Evolutionary conservation across 331 rosid genomes (phyloP), one percentile per base, ranked within the genome.

Genomic region (Quercus lobata): DNA sequence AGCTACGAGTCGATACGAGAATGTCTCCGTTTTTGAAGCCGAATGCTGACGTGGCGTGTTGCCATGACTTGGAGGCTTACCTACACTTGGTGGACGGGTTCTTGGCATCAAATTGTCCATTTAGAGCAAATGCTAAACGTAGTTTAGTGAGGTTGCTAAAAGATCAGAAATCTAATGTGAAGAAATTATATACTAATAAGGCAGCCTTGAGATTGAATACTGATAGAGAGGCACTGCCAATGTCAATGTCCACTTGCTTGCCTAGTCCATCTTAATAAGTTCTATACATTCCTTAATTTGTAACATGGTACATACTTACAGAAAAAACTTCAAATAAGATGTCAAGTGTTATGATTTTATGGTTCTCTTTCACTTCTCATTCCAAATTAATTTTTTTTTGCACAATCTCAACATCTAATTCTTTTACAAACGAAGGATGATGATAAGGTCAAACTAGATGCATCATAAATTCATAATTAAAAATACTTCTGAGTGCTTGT

Each of bases 21-120:
- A 93, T 86, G 94, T 96, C 99, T 0, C 99, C 99, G 0, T 96
- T 79, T 29, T 79, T 96, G 66, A 96, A 89, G 76, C 97, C 98
- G 0, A 84, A 96, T 71, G 99, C 99, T 3, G 99, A 96, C 74
- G 86, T 93, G 71, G 97, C 97, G 0, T 96, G 99, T 66, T 91
- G 97, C 11, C 99, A 96, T 73, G 99, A 96, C 29, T 54, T 96
- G 80, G 99, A 96, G 80, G 99, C 99, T 1, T 96, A 96, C 69
- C 58, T 96, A 63, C 99, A 96, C 65, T 62, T 96, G 81, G 99
- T 96, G 79, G 99, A 96, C 76, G 99, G 99, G 5, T 96, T 86
- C 49, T 5, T 90, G 88, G 96, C 99, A 0, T 93, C 99, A 0
- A 91, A 93, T 53, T 88, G 91, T 80, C 99, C 99, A 0, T 96